These are phyloP conservation scores for Vaccinium macrocarpon DNA, from an alignment of 148 eudicot genomes.

Conservation along the genomic window DNA sequence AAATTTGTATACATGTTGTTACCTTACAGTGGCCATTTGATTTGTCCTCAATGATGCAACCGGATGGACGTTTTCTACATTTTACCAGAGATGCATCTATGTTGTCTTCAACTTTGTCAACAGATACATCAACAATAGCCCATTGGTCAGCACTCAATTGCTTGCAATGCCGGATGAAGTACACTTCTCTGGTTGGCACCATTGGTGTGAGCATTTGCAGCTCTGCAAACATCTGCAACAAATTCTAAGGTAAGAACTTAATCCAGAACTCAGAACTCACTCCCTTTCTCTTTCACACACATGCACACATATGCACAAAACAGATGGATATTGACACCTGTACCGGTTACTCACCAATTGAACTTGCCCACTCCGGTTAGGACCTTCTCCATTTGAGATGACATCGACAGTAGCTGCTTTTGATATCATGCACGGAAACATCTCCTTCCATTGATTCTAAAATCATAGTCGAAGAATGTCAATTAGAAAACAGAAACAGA, in stretches of 20 bases:
- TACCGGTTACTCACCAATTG: slow-evolving; percentile 56
- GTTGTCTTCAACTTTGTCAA: slow-evolving; percentile 71
- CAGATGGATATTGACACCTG: not conserved
- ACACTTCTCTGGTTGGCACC: slow-evolving; percentile 88
- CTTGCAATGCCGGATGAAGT: slow-evolving; percentile 82
- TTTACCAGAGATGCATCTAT: slow-evolving; percentile 66
- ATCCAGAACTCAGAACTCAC: not conserved
- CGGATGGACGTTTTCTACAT: slow-evolving; percentile 85
- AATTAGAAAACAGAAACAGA: not conserved
- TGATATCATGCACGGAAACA: slow-evolving; percentile 82
- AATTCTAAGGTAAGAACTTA: not conserved
- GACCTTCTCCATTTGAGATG: slow-evolving; percentile 69
- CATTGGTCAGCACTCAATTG: slow-evolving; percentile 74
- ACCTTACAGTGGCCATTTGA: slow-evolving; percentile 96
- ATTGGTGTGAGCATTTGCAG: slow-evolving; percentile 90
- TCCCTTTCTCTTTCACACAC: not conserved
- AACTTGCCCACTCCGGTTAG: slow-evolving; percentile 56
- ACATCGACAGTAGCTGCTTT: slow-evolving; percentile 82
- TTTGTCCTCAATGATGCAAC: slow-evolving; percentile 94
- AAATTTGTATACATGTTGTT: not conserved
- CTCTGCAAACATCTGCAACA: slow-evolving; percentile 88
- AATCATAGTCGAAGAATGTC: not conserved
- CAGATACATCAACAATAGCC: slow-evolving; percentile 90
- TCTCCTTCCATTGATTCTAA: slow-evolving; percentile 90
- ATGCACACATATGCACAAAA: not conserved